These are phyloP conservation scores for Alnus glutinosa DNA, from an alignment of 306 rosid genomes.

Conservation along the genomic window DNA sequence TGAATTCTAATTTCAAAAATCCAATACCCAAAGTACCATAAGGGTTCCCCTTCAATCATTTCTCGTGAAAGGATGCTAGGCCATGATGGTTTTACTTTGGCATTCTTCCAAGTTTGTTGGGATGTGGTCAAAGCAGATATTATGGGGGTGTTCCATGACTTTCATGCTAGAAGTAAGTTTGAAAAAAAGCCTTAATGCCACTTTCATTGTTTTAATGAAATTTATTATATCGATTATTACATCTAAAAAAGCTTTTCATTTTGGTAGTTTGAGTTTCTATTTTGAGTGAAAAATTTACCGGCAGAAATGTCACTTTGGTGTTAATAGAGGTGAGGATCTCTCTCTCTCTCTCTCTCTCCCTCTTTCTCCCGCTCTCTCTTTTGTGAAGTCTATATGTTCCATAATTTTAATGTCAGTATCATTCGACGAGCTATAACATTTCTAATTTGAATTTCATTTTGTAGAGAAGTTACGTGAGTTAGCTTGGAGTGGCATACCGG, in stretches of 20 bases:
- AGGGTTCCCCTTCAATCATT: too few relatives aligned
- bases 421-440: neutral
- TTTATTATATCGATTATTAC: neutral
- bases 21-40: too few relatives aligned
- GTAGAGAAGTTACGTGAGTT: constrained; percentile 90
- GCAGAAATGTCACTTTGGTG: neutral
- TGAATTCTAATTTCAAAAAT: too few relatives aligned
- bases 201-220: too few relatives aligned
- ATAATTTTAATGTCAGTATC: neutral
- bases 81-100: too few relatives aligned
- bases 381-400: neutral
- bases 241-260: neutral
- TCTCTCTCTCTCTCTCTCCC: neutral
- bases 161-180: too few relatives aligned
- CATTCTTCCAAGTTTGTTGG: too few relatives aligned
- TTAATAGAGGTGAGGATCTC: neutral
- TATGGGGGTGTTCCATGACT: too few relatives aligned
- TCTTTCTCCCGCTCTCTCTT: neutral
- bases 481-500: constrained; percentile 95
- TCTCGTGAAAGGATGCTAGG: too few relatives aligned
- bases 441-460: constrained; percentile 31
- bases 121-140: too few relatives aligned
- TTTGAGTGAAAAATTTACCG: neutral
- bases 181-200: too few relatives aligned
- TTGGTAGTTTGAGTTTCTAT: neutral